Conservation (phyloP, 2,329 filamentous ascomycete genomes). For the Pseudogymnoascus destructans region DNA sequence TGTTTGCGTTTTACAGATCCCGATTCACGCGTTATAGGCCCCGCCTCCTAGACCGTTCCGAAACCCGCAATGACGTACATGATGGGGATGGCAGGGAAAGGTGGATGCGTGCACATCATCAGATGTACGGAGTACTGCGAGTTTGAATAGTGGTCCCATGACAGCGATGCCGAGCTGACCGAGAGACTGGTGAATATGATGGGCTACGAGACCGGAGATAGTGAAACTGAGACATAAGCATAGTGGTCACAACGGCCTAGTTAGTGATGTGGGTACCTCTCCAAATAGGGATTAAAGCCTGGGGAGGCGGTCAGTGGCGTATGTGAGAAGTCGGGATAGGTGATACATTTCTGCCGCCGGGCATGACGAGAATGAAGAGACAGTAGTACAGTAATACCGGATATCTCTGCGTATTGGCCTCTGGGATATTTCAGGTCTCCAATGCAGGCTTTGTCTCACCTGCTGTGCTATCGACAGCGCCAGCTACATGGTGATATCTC, state of each 20-base stretch:
- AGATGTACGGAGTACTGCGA: not conserved
- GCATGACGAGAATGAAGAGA: too few species aligned
- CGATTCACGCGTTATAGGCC: not conserved
- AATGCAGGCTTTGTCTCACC: not conserved
- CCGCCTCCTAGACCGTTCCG: not conserved
- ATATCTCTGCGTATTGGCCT: not conserved
- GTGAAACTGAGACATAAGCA: not conserved
- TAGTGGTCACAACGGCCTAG: not conserved
- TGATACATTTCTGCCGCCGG: not conserved
- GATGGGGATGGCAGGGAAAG: not conserved
- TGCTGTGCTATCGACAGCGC: not conserved
- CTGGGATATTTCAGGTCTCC: not conserved
- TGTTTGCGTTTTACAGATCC: not conserved
- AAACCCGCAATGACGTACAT: not conserved
- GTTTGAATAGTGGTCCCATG: not conserved
- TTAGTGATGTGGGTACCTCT: not conserved
- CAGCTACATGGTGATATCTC: not conserved
- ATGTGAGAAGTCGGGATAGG: not conserved
- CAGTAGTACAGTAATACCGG: not conserved
- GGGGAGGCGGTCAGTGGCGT: not conserved
- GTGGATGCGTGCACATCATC: not conserved
- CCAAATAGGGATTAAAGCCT: not conserved
- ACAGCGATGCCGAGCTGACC: not conserved
- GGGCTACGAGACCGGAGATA: not conserved
- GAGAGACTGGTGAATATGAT: not conserved